Percentiles rank a stretch among this genome's conserved stretches.
phyloP scores from a whole-genome alignment of 805 yeast genomes.

The Candida quercuum region DNA sequence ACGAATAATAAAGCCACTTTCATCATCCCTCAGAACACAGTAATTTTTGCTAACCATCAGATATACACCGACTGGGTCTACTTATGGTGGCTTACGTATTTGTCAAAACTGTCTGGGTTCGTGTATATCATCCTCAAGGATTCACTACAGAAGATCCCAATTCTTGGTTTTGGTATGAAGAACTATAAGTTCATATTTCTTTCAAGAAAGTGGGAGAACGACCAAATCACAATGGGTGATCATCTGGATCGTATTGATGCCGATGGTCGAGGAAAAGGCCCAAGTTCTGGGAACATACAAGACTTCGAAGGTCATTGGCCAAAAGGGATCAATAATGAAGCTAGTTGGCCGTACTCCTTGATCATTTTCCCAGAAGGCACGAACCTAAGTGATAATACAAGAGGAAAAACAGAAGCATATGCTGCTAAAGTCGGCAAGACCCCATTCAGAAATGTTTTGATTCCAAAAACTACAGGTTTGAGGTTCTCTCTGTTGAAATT shows the following conservation, averaged over 20 bases:
- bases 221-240: conserved; percentile 52
- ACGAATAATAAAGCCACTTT: conserved; percentile 13
- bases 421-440: conserved; percentile 46
- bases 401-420: conserved; percentile 48
- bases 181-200: conserved; percentile 73
- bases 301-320: conserved; percentile 25
- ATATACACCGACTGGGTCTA: conserved; percentile 92
- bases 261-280: conserved; percentile 53
- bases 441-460: conserved; percentile 54
- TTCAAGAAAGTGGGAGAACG: conserved; percentile 82
- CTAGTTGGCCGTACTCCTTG: conserved; percentile 59
- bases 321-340: conserved; percentile 16
- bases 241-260: conserved; percentile 55
- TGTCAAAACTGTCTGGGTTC: conserved; percentile 58
- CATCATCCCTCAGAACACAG: conserved; percentile 43
- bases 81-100: conserved; percentile 79
- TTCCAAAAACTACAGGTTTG: conserved; percentile 84
- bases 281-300: conserved; percentile 34
- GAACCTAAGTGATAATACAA: conserved; percentile 65
- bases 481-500: conserved; percentile 58
- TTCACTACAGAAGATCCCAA: conserved; percentile 62
- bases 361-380: conserved; percentile 95
- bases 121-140: conserved; percentile 75
- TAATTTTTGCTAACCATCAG: conserved; percentile 86
- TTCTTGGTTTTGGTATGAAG: conserved; percentile 83